These are phyloP conservation scores for Salix udensis DNA, from an alignment of 345 rosid species.

Conservation along the genomic window DNA sequence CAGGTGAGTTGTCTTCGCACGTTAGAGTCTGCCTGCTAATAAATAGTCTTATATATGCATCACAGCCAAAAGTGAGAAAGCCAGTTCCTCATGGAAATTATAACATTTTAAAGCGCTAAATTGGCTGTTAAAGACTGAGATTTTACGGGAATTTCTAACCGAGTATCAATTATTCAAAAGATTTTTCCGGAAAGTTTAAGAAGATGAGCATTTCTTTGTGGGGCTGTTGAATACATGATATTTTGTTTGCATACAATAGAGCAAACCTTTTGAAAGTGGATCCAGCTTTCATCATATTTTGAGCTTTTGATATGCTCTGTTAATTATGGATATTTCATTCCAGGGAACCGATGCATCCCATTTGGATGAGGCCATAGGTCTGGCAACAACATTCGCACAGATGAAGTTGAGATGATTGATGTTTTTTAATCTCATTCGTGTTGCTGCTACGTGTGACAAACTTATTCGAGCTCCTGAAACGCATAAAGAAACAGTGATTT, in stretches of 20 bases:
- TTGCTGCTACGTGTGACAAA: not conserved
- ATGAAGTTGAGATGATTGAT: constrained; percentile 58
- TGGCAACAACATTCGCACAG: constrained; percentile 68
- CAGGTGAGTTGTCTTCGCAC: constrained; percentile 51
- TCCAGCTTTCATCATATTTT: too few species aligned
- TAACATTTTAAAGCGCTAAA: not conserved
- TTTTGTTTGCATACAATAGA: not conserved
- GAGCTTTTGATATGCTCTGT: too few species aligned
- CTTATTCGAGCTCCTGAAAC: not conserved
- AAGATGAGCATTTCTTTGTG: not conserved
- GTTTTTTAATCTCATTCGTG: not conserved
- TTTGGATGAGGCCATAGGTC: constrained; percentile 56
- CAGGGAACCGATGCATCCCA: constrained; percentile 85
- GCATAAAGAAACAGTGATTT: not conserved
- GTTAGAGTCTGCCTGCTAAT: not conserved
- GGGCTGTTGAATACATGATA: not conserved
- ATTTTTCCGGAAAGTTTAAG: not conserved
- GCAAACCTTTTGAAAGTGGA: too few species aligned
- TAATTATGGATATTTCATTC: constrained; percentile 8
- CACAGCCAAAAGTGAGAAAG: too few species aligned
- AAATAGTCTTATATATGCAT: too few species aligned
- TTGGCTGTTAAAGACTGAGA: too few species aligned
- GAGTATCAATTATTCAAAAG: too few species aligned
- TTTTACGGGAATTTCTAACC: not conserved
- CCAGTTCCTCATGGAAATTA: not conserved